Base-by-base conservation (phyloP, 345 rosid genomes). In the Ailanthus altissimus region DNA sequence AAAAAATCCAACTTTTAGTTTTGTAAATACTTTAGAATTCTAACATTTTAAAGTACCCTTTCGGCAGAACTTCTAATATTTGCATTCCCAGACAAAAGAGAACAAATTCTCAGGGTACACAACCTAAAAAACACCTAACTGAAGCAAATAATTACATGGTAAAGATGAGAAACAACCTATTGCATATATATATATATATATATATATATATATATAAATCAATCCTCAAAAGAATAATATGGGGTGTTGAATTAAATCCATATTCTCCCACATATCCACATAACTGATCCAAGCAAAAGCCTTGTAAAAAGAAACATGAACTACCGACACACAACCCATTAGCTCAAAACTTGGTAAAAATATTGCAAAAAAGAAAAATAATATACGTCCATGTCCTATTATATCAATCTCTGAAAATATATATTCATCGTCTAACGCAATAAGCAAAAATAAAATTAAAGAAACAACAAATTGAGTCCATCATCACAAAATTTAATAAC, bases 31-130 rank as follows among this genome's bases (percentile, higher is more conserved):
- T 43, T n/a, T 4, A 38, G n/a, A 16, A 38, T 32, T 32, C 38
- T 32, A 6, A 36, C n/a, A 36, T 36, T 62, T 62, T 36, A 16
- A 18, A 38, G 67, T 38, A 38, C 14, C 25, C 23, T 36, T 6
- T 18, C 16, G 67, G 67, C 67, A 63, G 46, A 63, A 63, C 46
- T 63, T 63, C 67, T 21, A 38, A 18, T 38, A 8, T 38, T 63
- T 63, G 67, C 21, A 62, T 32, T 15, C 66, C 32, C 18, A 32
- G 6, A 62, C 43, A 38, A 6, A 7, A 38, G 23, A 18, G 2
- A 54, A 25, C 36, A 1, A 38, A 38, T 15, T 1, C 8, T 38
- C 43, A n/a, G 38, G 67, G 16, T 45, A 62, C 12, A 5, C 67
- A 32, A 16, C 67, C 13, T 6, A 62, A 45, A 36, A 32, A 36